phyloP scores from a whole-genome alignment of 768 basidiomycete genomes.

The Lentinus brumalis region DNA sequence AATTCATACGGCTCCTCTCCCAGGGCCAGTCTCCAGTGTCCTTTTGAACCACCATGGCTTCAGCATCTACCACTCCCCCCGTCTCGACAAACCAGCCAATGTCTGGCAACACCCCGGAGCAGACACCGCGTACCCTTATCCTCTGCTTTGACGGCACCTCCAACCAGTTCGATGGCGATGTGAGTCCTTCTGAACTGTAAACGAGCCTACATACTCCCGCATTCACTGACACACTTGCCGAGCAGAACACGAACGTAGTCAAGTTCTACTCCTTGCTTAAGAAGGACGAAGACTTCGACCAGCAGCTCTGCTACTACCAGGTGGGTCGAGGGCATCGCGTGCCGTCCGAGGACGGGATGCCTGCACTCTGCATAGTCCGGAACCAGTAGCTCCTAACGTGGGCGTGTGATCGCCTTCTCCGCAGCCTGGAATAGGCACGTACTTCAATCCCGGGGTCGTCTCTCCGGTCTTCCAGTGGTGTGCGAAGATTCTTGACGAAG shows the following conservation, averaged over 20 bases:
- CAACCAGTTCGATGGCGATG: constrained; percentile 49
- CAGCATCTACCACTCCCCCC: background rate
- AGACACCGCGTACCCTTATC: constrained; percentile 48
- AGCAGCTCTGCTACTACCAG: constrained; percentile 69
- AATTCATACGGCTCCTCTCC: background rate
- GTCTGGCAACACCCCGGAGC: background rate
- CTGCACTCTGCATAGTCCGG: background rate
- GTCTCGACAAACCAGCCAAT: background rate
- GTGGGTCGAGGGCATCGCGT: constrained; percentile 35
- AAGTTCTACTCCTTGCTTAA: constrained; percentile 68
- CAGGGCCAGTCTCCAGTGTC: background rate
- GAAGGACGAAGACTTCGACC: constrained; percentile 53
- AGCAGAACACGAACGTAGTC: constrained; percentile 68
- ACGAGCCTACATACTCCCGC: background rate
- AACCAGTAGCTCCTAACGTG: background rate
- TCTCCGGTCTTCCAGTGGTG: constrained; percentile 58
- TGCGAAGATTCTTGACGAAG: constrained; percentile 66
- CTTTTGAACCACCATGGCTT: background rate
- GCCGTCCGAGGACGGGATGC: background rate
- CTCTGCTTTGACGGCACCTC: constrained; percentile 75
- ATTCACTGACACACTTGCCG: background rate
- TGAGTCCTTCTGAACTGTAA: constrained; percentile 29
- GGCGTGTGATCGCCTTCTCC: background rate
- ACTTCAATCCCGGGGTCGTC: constrained; percentile 67
- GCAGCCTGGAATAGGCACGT: constrained; percentile 50